Evolutionary conservation across 2,329 filamentous ascomycete species (phyloP).

Genomic region (Scopulariopsis brevicaulis): DNA sequence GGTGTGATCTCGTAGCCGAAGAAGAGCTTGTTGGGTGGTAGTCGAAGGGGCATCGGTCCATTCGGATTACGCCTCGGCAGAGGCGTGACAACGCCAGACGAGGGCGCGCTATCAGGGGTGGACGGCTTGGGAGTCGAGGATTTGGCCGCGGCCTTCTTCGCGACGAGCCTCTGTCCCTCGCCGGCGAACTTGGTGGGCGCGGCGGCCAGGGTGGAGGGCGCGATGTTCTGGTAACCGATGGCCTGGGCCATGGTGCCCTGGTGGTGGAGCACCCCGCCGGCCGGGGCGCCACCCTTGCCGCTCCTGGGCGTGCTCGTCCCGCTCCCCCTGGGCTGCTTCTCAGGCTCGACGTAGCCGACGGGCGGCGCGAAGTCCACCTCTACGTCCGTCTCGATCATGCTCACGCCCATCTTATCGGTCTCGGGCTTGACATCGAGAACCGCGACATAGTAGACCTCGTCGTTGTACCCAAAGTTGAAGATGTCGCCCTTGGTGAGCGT

Average conservation of each 20-base stretch:
- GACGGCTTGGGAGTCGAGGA: constrained; percentile 49
- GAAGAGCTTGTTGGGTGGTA: constrained; percentile 86
- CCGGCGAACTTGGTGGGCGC: constrained; percentile 68
- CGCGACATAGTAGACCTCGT: constrained; percentile 83
- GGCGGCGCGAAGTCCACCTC: constrained; percentile 93
- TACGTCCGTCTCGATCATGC: constrained; percentile 92
- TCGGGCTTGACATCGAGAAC: constrained; percentile 90
- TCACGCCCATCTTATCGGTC: constrained; percentile 72
- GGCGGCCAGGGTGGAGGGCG: constrained; percentile 60
- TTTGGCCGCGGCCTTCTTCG: constrained; percentile 65
- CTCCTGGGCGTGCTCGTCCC: constrained; percentile 83
- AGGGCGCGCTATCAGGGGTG: constrained; percentile 55
- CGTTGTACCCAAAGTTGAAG: constrained; percentile 96
- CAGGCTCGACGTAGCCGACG: constrained; percentile 86
- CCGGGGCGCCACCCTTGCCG: constrained; percentile 47
- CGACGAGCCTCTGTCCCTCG: constrained; percentile 69
- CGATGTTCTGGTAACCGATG: constrained; percentile 93
- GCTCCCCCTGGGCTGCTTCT: constrained; percentile 43
- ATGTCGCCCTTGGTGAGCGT: constrained; percentile 87
- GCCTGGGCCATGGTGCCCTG: constrained; percentile 93
- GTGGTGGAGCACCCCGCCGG: constrained; percentile 65
- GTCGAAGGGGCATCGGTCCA: constrained; percentile 66
- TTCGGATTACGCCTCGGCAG: constrained; percentile 12
- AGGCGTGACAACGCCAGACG: constrained; percentile 25
- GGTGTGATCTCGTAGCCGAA: constrained; percentile 93